Base-by-base conservation (phyloP, 2,329 filamentous ascomycete genomes). In the Capronia americana region DNA sequence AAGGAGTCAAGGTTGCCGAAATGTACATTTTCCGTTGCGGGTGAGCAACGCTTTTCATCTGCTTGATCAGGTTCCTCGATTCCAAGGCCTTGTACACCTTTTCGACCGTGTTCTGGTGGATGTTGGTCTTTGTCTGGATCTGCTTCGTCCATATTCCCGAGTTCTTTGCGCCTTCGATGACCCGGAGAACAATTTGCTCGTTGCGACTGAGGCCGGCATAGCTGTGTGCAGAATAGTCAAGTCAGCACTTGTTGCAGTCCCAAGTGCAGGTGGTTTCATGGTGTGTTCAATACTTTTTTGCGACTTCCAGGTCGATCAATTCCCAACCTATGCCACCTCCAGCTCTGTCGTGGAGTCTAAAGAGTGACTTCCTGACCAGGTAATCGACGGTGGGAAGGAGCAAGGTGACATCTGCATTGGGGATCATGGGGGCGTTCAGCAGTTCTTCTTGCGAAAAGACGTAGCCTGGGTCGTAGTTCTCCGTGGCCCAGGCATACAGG, bases 1-100 rank as follows among this genome's bases (percentile, higher is more conserved):
- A 92, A 0, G 95, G 94, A 11, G 88, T 87, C 67, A 99, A 86
- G 69, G 90, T 89, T 61, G 90, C 88, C 75, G 97, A 89, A 85
- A 99, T 96, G 84, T 95, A 99, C 86, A 96, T 97, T 80, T 96
- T 97, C 76, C 95, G 91, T 71, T 90, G 91, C 30, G 92, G 92
- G 75, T 91, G 90, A 80, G 96, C 93, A 79, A 96, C 93, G 78
- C 90, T 95, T 80, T 94, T 95, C 80, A 98, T 93, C 65, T 89
- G 88, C 74, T 91, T 91, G 77, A 99, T 93, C 76, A 96, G 88
- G 41, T 88, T 88, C 77, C 92, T 93, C 46, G 85, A 82, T 78
- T 96, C 91, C 68, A 99, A 88, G 69, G 89, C 88, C 81, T 96
- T 97, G 72, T 98, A 85, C 30, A 89, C 89, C 73, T 90, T 90